Percentiles rank a stretch among this genome's conserved stretches.
Evolutionary conservation across 345 rosid species (phyloP).

Genomic region (Adansonia digitata): DNA sequence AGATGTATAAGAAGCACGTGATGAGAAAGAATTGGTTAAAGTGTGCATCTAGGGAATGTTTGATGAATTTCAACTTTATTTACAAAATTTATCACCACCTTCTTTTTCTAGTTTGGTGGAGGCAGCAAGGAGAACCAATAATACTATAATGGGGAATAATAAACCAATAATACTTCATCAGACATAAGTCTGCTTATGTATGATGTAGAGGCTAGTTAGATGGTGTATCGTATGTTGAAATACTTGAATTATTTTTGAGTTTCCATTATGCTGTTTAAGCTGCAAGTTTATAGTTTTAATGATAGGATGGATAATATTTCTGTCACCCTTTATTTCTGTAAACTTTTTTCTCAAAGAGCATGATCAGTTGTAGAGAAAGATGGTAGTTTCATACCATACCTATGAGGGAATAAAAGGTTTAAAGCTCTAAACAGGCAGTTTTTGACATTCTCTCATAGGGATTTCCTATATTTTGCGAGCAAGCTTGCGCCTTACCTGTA

Average conservation of each 20-base stretch:
- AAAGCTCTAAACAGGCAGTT: not conserved
- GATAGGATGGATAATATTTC: conserved; percentile 87
- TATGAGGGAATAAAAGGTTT: not conserved
- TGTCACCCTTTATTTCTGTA: conserved; percentile 67
- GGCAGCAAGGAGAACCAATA: too few relatives aligned
- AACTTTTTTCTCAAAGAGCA: conserved; percentile 74
- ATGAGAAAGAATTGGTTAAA: too few relatives aligned
- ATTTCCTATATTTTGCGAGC: not conserved
- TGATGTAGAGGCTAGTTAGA: not conserved
- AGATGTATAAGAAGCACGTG: too few relatives aligned
- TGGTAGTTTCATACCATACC: conserved; percentile 18
- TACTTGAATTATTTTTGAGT: not conserved
- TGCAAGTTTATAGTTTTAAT: conserved; percentile 71
- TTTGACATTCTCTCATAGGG: too few relatives aligned
- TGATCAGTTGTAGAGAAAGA: conserved; percentile 66
- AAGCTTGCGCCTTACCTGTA: not conserved
- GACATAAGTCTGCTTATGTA: not conserved
- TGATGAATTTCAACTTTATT: too few relatives aligned
- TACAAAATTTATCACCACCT: too few relatives aligned
- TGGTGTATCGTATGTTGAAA: not conserved
- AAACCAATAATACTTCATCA: too few relatives aligned
- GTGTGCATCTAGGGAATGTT: too few relatives aligned
- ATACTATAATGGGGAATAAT: too few relatives aligned
- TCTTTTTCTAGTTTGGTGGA: too few relatives aligned
- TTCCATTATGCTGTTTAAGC: conserved; percentile 4